Conservation (phyloP, 2,329 filamentous ascomycete genomes). For the Ceratocystis ficicola region DNA sequence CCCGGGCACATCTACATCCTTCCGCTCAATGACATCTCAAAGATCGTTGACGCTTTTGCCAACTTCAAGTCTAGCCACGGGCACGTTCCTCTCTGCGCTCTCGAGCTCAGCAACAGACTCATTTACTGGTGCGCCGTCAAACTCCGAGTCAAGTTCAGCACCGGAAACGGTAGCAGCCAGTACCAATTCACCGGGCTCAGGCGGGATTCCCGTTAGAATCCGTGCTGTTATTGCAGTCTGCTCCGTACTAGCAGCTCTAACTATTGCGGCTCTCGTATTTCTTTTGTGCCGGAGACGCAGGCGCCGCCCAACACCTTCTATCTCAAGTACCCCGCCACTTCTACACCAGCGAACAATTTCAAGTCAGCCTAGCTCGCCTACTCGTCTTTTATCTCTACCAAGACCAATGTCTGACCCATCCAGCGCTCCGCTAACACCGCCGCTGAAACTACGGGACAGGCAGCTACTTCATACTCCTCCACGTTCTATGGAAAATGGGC, state of each 20-base stretch:
- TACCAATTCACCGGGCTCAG: neutral
- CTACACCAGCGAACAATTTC: neutral
- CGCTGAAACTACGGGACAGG: slow-evolving; percentile 15
- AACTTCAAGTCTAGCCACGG: neutral
- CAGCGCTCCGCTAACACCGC: slow-evolving; percentile 11
- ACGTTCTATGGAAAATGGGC: slow-evolving; percentile 18
- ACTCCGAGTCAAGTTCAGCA: neutral
- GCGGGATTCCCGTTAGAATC: slow-evolving; percentile 13
- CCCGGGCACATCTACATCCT: neutral
- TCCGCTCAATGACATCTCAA: neutral
- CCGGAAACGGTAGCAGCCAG: neutral
- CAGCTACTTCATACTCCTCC: slow-evolving; percentile 19
- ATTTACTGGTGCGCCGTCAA: neutral
- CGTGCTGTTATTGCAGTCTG: slow-evolving; percentile 19
- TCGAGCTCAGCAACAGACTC: neutral
- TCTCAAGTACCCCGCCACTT: slow-evolving; percentile 13
- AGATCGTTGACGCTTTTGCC: neutral
- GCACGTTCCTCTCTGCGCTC: neutral
- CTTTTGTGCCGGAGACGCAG: slow-evolving; percentile 13
- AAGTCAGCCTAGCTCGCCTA: slow-evolving; percentile 11
- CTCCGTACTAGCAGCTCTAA: slow-evolving; percentile 11
- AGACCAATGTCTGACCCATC: slow-evolving; percentile 9
- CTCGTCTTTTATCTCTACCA: slow-evolving; percentile 5
- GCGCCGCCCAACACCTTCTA: slow-evolving; percentile 1
- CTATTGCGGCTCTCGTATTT: slow-evolving; percentile 14